phyloP scores from a whole-genome alignment of 2,329 filamentous ascomycete genomes.

The Teratosphaeria zuluensis region DNA sequence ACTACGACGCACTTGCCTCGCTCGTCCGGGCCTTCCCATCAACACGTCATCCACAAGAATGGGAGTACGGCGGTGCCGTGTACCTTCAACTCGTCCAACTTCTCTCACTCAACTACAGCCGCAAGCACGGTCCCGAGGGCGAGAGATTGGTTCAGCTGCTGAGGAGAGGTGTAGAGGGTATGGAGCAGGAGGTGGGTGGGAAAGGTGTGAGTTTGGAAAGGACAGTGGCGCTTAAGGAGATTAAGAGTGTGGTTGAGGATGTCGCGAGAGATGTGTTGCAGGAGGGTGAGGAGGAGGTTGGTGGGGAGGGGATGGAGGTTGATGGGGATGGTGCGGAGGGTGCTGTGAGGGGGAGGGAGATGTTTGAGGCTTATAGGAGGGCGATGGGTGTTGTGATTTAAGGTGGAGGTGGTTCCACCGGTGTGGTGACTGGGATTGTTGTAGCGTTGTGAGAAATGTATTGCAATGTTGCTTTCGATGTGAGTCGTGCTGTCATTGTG shows the following conservation, averaged over 20 bases:
- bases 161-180: slow-evolving; percentile 27
- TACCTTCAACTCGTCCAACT: slow-evolving; percentile 39
- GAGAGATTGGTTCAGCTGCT: slow-evolving; percentile 21
- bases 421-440: neutral
- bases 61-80: slow-evolving; percentile 70
- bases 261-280: slow-evolving; percentile 41
- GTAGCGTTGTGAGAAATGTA: neutral
- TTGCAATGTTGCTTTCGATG: neutral
- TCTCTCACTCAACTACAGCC: slow-evolving; percentile 14
- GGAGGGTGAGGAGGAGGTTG: neutral
- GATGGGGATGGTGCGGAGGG: neutral
- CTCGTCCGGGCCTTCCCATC: slow-evolving; percentile 63
- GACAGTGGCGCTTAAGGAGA: slow-evolving; percentile 69
- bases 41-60: slow-evolving; percentile 43
- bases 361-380: slow-evolving; percentile 1
- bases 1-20: slow-evolving; percentile 59
- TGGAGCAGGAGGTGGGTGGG: slow-evolving; percentile 33
- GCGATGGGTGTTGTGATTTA: neutral
- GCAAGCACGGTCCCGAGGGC: slow-evolving; percentile 23
- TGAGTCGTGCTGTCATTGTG: neutral
- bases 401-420: neutral
- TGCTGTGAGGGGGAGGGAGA: neutral
- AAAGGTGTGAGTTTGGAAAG: slow-evolving; percentile 40
- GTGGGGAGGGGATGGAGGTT: neutral
- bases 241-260: slow-evolving; percentile 63